Evolutionary conservation across 176 grass and related monocot genomes (phyloP).

Genomic region (Phoenix dactylifera): DNA sequence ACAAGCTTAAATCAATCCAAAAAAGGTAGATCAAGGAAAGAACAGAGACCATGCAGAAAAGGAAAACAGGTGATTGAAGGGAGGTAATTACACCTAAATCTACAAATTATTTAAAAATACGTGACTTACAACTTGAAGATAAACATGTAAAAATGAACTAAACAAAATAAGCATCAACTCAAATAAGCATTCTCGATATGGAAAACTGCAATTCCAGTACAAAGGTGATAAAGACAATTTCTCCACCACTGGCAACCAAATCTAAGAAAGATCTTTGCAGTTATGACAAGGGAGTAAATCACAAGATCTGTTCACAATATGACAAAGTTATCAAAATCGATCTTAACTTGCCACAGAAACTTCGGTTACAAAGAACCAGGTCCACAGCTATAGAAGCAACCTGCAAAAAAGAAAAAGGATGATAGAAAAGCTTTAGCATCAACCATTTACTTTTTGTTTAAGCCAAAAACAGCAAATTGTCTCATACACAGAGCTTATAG

Average conservation of each 20-base stretch:
- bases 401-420: slow-evolving; percentile 23
- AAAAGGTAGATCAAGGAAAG: no score
- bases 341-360: slow-evolving; percentile 19
- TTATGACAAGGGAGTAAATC: slow-evolving; percentile 23
- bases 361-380: slow-evolving; percentile 14
- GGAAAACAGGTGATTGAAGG: no score
- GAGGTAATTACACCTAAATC: no score
- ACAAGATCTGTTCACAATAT: slow-evolving; percentile 31
- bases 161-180: neutral
- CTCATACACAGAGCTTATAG: no score
- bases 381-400: slow-evolving; percentile 32
- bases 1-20: no score
- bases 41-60: no score
- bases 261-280: slow-evolving; percentile 14
- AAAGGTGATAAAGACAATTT: slow-evolving; percentile 16
- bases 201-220: slow-evolving; percentile 16
- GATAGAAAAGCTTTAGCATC: neutral
- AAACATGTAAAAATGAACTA: slow-evolving; percentile 6
- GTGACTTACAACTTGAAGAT: neutral
- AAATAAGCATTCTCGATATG: slow-evolving; percentile 16
- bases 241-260: slow-evolving; percentile 22
- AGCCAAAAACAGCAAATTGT: no score
- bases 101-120: no score
- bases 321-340: slow-evolving; percentile 17
- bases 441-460: no score